phyloP scores from a whole-genome alignment of 345 rosid species.

The Boechera stricta region DNA sequence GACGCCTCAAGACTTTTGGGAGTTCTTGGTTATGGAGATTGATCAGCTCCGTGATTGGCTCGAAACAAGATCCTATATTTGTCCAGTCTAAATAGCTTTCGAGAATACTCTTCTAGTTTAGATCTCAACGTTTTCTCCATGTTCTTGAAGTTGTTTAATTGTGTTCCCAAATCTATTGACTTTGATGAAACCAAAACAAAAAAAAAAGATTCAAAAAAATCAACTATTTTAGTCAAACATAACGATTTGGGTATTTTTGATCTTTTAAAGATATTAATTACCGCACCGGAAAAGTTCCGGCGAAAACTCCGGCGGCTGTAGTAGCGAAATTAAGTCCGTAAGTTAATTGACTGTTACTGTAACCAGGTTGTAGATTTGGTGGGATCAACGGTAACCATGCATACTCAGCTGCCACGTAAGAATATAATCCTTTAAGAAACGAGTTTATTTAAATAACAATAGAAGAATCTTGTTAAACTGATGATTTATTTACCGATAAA shows the following conservation, averaged over 20 bases:
- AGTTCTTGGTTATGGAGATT: conserved; percentile 64
- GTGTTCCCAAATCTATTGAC: conserved; percentile 44
- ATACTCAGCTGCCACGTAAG: conserved; percentile 53
- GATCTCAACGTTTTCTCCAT: conserved; percentile 50
- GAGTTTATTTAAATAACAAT: neutral
- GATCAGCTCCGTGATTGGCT: conserved; percentile 48
- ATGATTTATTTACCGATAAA: conserved; percentile 57
- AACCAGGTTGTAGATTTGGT: conserved; percentile 71
- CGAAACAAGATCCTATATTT: conserved; percentile 56
- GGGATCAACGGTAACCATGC: conserved; percentile 68
- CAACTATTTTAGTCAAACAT: conserved; percentile 3
- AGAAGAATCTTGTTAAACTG: neutral
- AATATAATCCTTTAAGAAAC: neutral
- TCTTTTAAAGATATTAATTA: conserved; percentile 18
- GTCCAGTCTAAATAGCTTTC: conserved; percentile 54
- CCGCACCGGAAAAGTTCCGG: conserved; percentile 60
- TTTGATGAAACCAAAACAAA: neutral
- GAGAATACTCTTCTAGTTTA: conserved; percentile 48
- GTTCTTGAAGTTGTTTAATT: conserved; percentile 55
- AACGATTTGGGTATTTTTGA: neutral
- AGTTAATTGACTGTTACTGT: conserved; percentile 31
- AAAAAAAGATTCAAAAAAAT: neutral
- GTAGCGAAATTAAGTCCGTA: conserved; percentile 80
- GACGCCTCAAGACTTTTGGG: conserved; percentile 46
- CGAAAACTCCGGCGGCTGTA: conserved; percentile 77